Percentiles rank a stretch among this genome's conserved stretches.
phyloP scores from a whole-genome alignment of 106 monocot genomes.

The Allium fistulosum region DNA sequence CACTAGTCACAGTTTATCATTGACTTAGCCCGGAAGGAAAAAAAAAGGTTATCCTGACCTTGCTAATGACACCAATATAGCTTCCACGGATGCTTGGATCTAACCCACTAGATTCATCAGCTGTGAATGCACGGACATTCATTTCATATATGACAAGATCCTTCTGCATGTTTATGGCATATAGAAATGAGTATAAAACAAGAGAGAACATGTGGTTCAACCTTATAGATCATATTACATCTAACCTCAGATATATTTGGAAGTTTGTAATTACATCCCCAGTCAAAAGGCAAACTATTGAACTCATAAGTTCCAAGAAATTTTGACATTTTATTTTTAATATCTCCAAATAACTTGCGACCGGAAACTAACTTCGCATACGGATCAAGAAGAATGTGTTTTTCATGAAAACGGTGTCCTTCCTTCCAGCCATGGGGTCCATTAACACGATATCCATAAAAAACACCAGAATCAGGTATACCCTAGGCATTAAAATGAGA shows the following conservation, averaged over 20 bases:
- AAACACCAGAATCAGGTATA: conserved; percentile 58
- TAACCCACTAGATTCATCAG: conserved; percentile 78
- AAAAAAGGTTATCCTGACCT: conserved; percentile 24
- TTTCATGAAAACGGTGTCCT: conserved; percentile 84
- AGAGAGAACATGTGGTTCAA: background rate
- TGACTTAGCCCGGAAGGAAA: too few relatives aligned
- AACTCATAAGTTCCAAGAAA: conserved; percentile 91
- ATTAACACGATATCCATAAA: conserved; percentile 79
- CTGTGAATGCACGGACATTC: conserved; percentile 88
- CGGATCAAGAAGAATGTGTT: conserved; percentile 75
- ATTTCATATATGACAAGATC: conserved; percentile 98
- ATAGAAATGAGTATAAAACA: background rate
- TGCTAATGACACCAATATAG: conserved; percentile 89
- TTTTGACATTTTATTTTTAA: conserved; percentile 32
- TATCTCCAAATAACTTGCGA: conserved; percentile 74
- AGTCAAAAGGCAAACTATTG: conserved; percentile 56
- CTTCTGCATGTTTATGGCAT: conserved; percentile 33
- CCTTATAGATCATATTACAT: background rate
- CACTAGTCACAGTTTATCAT: too few relatives aligned
- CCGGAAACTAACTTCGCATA: conserved; percentile 92
- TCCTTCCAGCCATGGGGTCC: conserved; percentile 65
- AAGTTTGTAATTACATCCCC: conserved; percentile 80
- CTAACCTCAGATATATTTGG: conserved; percentile 89
- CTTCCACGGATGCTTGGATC: conserved; percentile 67
- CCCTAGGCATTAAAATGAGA: conserved; percentile 34